These are phyloP conservation scores for Trypanosomatidae sp. DNA, from an alignment of 208 protist species.

Conservation along the genomic window DNA sequence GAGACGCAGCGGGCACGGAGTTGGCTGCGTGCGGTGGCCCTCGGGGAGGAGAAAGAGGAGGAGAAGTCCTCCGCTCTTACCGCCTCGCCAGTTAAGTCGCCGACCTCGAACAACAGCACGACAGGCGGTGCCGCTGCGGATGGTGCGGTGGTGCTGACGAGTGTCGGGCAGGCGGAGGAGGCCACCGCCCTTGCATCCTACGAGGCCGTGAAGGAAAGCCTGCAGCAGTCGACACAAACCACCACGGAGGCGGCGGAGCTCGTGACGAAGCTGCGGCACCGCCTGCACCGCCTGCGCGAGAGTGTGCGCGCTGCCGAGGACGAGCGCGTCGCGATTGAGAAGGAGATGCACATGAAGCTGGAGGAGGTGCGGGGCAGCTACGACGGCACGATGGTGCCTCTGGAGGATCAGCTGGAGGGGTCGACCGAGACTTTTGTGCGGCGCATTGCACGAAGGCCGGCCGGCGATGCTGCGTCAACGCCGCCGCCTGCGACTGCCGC, in stretches of 20 bases:
- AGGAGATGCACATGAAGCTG: conserved; percentile 32
- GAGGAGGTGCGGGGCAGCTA: conserved; percentile 63
- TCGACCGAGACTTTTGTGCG: conserved; percentile 52
- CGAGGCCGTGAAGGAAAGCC: conserved; percentile 16
- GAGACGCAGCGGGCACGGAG: conserved; percentile 7
- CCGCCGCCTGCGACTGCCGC: too few species aligned
- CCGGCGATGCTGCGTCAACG: too few species aligned
- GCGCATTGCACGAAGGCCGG: conserved; percentile 20
- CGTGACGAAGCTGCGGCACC: conserved; percentile 45
- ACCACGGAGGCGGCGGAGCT: conserved; percentile 11
- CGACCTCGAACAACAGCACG: too few species aligned
- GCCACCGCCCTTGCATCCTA: conserved; percentile 7
- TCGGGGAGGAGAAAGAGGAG: conserved; percentile 6
- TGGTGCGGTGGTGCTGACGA: too few species aligned
- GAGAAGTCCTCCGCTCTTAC: neutral
- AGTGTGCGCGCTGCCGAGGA: conserved; percentile 33
- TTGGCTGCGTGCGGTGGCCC: conserved; percentile 10
- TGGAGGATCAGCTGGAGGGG: conserved; percentile 67
- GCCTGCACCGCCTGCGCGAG: conserved; percentile 51
- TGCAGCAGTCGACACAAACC: conserved; percentile 13
- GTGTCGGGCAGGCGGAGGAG: too few species aligned
- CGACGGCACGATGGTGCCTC: conserved; percentile 76
- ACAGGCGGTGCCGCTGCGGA: too few species aligned
- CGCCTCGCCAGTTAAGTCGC: too few species aligned
- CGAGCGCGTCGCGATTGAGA: conserved; percentile 34